Base-by-base conservation (phyloP, 257 asterid genomes). In the Scutellaria barbata region DNA sequence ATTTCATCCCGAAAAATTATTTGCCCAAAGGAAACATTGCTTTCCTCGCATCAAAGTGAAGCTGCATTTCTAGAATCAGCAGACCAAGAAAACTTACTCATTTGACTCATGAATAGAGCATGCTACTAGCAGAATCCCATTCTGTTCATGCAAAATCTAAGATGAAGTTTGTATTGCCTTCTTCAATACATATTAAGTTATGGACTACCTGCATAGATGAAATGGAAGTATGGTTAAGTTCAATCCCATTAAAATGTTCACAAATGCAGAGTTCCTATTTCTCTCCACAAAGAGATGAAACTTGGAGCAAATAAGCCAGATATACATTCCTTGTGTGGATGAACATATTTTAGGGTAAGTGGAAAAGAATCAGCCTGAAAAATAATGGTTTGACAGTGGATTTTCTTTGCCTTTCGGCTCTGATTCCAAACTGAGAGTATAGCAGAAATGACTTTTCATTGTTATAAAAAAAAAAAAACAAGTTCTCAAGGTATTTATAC, bases 161-260 rank as follows among this genome's bases (percentile, higher is more conserved):
- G 25, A 79, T 72, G 48, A 69, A 57, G 68, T 65, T 64, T 16
- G 74, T 65, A 43, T 76, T 76, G 35, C 69, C 82, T 20, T 74
- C 73, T 35, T 68, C 69, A 46, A 76, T 77, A 78, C 81, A 79
- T 45, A 63, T 82, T 20, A 79, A 67, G 75, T 70, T 57, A 35
- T 74, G 65, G 14, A 79, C 76, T 11, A 82, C 87, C 87, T 82
- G 81, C 77, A 72, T 22, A 9, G 3, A 8, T 20, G 42, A 20
- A 57, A 66, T 55, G 4, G 13, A 41, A 33, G 5, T 14, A 63
- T n/a, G 20, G 5, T 54, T 52, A 33, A 12, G 11, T 14, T 10
- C 22, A 46, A 30, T 43, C 12, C 12, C 40, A 14, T 57, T 25
- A 22, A 8, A 10, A 52, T 5, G 33, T 41, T 16, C 35, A 45